Percentiles rank a stretch among this genome's conserved stretches.
These are phyloP conservation scores for Pyrenophora graminea DNA, from an alignment of 2,329 filamentous ascomycete genomes.

Conservation along the genomic window DNA sequence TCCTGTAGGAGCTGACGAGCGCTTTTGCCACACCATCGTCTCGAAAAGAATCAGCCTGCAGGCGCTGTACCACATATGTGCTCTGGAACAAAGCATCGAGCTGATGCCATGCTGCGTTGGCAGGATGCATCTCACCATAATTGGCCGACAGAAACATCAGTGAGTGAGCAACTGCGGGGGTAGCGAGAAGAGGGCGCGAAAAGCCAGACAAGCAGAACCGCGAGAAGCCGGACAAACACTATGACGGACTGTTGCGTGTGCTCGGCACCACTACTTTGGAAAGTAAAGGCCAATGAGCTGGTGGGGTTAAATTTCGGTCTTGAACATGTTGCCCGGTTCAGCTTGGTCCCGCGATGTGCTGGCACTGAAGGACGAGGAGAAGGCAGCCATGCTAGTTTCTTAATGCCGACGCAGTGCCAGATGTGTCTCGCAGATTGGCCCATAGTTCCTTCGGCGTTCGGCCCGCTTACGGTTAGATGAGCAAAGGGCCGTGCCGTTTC, in stretches of 20 bases:
- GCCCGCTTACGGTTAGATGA: constrained; percentile 32
- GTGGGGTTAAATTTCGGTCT: constrained; percentile 19
- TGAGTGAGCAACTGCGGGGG: constrained; percentile 32
- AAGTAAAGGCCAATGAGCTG: constrained; percentile 32
- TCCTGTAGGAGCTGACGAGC: constrained; percentile 24
- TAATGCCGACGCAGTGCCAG: constrained; percentile 32
- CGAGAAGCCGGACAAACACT: constrained; percentile 33
- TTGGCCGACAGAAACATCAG: constrained; percentile 34
- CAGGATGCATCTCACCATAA: constrained; percentile 29
- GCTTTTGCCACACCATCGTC: constrained; percentile 31
- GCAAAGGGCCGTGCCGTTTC: constrained; percentile 39
- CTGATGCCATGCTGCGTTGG: constrained; percentile 40
- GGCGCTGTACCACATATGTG: constrained; percentile 27
- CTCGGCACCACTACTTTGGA: constrained; percentile 28
- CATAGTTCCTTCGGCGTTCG: constrained; percentile 21
- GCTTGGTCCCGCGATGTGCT: constrained; percentile 39
- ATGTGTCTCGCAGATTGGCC: constrained; percentile 37
- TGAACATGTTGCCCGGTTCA: constrained; percentile 27
- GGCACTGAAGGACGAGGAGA: constrained; percentile 34
- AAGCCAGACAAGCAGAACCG: constrained; percentile 30
- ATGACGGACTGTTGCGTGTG: constrained; percentile 35
- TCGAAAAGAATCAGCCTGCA: constrained; percentile 26
- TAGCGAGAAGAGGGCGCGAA: constrained; percentile 25
- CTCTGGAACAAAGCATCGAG: constrained; percentile 24
- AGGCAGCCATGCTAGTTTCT: constrained; percentile 32